Evolutionary conservation across 768 basidiomycete genomes (phyloP), one percentile per base, ranked within the genome.

Genomic region (Russula foetens): DNA sequence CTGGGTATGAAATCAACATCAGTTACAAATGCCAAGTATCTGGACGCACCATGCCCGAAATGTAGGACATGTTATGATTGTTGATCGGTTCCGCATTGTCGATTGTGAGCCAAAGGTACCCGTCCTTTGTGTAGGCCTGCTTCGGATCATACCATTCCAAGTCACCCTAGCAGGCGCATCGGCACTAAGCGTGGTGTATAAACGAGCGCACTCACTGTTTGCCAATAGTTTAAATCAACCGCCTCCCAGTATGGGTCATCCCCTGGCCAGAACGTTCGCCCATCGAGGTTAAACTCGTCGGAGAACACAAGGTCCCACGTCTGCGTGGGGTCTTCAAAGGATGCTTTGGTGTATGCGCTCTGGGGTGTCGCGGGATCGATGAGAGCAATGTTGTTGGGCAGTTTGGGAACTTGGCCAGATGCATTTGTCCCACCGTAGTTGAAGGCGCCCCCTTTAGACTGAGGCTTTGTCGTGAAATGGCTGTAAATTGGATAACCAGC

Each of bases 341-440:
- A 71, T 45, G 69, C 64, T 21, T 62, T 62, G 1, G 60, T 56
- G n/a, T 57, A 39, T 19, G 66, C 66, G 9, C 49, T 53, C 52
- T 76, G 56, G 11, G 79, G 79, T 53, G 79, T 78, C 50, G 70
- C 74, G 26, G 75, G 73, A n/a, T 43, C 79, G 77, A 67, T 56
- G 66, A 68, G 60, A 48, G 67, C 41, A n/a, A 59, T 12, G n/a
- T 47, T 41, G 35, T 51, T 45, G 39, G 46, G 29, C 14, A 77
- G 70, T 33, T 66, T 58, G 2, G 79, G 39, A 58, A 76, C 78
- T 71, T 92, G 89, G 0, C 91, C 88, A 0, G 83, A 81, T 3
- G 82, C 77, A 63, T 92, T 92, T 67, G 80, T 83, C 2, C 88
- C 89, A 3, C 90, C 89, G 6, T 90, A 72, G 66, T 88, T 88